These are phyloP conservation scores for Choanephora cucurbitarum DNA, from an alignment of 371 early-diverging fungal genomes.

Conservation along the genomic window DNA sequence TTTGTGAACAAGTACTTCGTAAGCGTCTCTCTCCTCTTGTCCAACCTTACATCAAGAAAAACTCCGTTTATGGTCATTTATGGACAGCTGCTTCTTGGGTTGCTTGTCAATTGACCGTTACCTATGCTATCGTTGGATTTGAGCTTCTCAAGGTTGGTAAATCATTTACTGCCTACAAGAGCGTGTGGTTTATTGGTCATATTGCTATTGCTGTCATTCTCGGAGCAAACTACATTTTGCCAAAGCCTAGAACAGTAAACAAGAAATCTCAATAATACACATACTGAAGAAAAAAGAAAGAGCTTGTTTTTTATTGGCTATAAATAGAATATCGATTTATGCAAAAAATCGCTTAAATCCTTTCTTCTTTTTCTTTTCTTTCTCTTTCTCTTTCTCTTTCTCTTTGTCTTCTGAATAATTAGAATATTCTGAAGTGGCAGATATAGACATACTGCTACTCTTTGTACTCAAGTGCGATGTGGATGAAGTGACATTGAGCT, in stretches of 20 bases:
- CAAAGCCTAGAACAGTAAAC: constrained; percentile 14
- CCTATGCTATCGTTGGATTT: constrained; percentile 46
- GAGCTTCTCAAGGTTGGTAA: constrained; percentile 40
- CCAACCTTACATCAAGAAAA: constrained; percentile 28
- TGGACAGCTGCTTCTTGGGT: constrained; percentile 41
- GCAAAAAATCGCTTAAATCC: constrained; percentile 45
- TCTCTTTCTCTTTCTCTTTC: constrained; percentile 25
- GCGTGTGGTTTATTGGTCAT: constrained; percentile 49
- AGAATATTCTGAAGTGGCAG: constrained; percentile 6
- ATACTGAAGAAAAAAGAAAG: constrained; percentile 1
- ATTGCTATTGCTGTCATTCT: constrained; percentile 28
- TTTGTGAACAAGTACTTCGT: constrained; percentile 27
- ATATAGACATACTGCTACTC: constrained; percentile 12
- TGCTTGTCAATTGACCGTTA: constrained; percentile 27
- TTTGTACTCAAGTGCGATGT: constrained; percentile 20
- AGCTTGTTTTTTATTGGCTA: constrained; percentile 1
- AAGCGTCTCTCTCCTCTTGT: constrained; percentile 31
- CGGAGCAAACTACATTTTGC: constrained; percentile 22
- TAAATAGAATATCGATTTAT: constrained; percentile 8
- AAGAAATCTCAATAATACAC: constrained; percentile 2
- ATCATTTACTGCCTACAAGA: constrained; percentile 41
- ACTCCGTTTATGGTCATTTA: constrained; percentile 13
- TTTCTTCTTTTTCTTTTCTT: constrained; percentile 52
- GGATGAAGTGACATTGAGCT: constrained; percentile 17
- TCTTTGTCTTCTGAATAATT: background rate